Evolutionary conservation across 495 filamentous ascomycete genomes (phyloP), one percentile per base, ranked within the genome.

Genomic region (Tetracladium marchalianum): DNA sequence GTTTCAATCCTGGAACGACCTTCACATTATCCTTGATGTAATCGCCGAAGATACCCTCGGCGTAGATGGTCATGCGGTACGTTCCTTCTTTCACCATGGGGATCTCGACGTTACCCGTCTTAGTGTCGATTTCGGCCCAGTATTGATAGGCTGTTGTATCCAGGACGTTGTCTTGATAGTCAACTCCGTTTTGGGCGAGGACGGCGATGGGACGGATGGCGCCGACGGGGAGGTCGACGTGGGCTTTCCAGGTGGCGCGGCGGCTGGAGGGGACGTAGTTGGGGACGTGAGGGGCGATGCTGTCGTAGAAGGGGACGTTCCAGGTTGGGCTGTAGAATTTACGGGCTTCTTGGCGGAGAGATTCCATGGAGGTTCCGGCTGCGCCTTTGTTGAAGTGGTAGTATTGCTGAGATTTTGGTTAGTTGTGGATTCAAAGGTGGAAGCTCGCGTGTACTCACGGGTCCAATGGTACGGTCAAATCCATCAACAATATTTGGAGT

Each of bases 401-500:
- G 54, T 68, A 78, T 43, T 75, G 71, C 36, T 52, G 16, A 12
- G n/a, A 11, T 11, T 35, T 27, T 27, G 22, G 17, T 35, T 35
- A 22, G 37, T 34, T 13, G n/a, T 1, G 34, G 15, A 18, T 39
- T 36, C n/a, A 13, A 12, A 4, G 11, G 10, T n/a, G 4, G n/a
- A 12, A 32, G 12, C 6, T 39, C 31, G n/a, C 24, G 13, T 4
- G 1, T 24, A 33, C 44, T 47, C 33, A 47, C 49, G 2, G 73
- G 75, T 1, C 75, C 75, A 43, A 71, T 77, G 0, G 72, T 77
- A 17, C 73, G 64, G 48, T 77, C 72, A 50, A 77, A 78, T 15
- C 76, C 76, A 51, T 73, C 49, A 0, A 75, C 78, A 51, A 79
- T 77, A 34, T 77, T 76, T 5, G 76, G 75, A 3, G 67, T 69